Evolutionary conservation across 371 early-diverging fungal species (phyloP), one percentile per base, ranked within the genome.

Genomic region (Zopfochytrium polystomum): DNA sequence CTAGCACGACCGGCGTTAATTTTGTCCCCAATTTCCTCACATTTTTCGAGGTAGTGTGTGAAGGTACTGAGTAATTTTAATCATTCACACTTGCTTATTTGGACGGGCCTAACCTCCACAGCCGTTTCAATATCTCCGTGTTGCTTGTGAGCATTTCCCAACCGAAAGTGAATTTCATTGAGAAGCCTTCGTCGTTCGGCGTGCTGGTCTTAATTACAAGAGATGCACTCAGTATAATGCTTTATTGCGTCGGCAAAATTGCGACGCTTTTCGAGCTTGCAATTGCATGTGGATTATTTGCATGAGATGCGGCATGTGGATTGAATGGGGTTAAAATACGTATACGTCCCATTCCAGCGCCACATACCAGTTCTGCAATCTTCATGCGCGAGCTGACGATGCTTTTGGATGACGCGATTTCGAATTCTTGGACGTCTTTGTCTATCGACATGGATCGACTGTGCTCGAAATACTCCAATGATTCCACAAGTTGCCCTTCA

Each of bases 1-100:
- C 73, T 74, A 6, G 75, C 78, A 32, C 27, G 46, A 6, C 75
- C 78, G 38, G 71, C 72, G 27, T 66, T 74, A 23, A 42, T 31
- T 18, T 45, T 64, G 35, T 65, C 71, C 18, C 58, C 58, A 7
- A 50, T 11, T 26, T 65, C 56, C 30, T 62, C 46, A 27, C 64
- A 55, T 20, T 59, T 66, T 27, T 53, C 43, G 30, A 77, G 63
- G 45, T 71, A 71, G 4, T 38, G 60, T 47, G 72, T 67, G 23
- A 77, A 62, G 45, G 55, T 67, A 70, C 70, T 27, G 11, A 13
- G 11, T 11, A 42, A 42, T 13, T 13, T 42, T 11, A 42, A 42
- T 11, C 11, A 42, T 42, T 42, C 70, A 1, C 74, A 72, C 2
- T 59, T 70, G 48, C 1, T 30, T 43, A 62, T 73, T 70, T 13